Percentiles rank a stretch among this genome's conserved stretches.
Conservation (phyloP, 371 early-diverging fungal species). For the Syncephalastrum racemosum region DNA sequence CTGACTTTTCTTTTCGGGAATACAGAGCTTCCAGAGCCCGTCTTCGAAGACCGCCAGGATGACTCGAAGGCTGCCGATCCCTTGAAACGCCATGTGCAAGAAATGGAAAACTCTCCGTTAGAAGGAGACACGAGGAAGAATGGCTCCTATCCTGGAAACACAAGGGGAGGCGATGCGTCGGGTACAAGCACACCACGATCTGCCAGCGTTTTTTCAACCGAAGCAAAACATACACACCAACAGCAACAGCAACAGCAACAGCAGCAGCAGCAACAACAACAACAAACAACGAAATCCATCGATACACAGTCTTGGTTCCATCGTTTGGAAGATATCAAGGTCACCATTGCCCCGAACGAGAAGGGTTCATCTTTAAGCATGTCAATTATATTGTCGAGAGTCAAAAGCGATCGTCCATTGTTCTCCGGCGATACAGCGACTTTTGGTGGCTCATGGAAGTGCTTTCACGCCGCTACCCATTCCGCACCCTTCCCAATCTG, state of each 20-base stretch:
- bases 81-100: slow-evolving; percentile 5
- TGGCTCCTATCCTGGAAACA: too few species aligned
- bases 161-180: too few species aligned
- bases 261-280: not conserved
- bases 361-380: slow-evolving; percentile 54
- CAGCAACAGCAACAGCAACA: slow-evolving; percentile 3
- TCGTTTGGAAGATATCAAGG: slow-evolving; percentile 54
- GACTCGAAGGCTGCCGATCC: slow-evolving; percentile 8
- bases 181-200: too few species aligned
- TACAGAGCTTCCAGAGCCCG: slow-evolving; percentile 31
- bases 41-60: slow-evolving; percentile 23
- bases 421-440: slow-evolving; percentile 46
- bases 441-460: slow-evolving; percentile 50
- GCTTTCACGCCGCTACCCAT: slow-evolving; percentile 37
- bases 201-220: slow-evolving; percentile 1
- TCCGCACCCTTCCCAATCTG: slow-evolving; percentile 41
- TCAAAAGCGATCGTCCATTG: slow-evolving; percentile 41
- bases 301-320: slow-evolving; percentile 45
- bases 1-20: slow-evolving; percentile 4
- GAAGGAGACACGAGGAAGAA: slow-evolving; percentile 1
- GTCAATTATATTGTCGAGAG: slow-evolving; percentile 52
- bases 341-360: slow-evolving; percentile 71
- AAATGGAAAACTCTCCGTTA: slow-evolving; percentile 7
- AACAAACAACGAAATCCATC: slow-evolving; percentile 4
- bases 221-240: slow-evolving; percentile 3